Base-by-base conservation (phyloP, 2,329 filamentous ascomycete genomes). In the Ceratocystis cacaofunesta region DNA sequence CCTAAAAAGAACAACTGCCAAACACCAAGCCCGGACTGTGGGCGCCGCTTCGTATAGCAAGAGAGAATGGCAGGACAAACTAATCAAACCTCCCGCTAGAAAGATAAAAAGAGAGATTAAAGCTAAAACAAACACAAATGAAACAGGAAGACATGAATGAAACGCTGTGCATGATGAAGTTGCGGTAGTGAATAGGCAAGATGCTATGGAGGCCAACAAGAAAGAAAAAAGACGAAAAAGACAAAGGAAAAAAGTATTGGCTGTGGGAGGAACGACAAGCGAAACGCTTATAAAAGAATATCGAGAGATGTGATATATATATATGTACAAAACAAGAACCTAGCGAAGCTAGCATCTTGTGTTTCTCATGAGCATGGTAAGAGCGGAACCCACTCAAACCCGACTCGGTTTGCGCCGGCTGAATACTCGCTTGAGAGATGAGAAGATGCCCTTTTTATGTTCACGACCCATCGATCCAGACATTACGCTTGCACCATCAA, bases 401-500 rank as follows among this genome's bases (percentile, higher is more conserved):
- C 55, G 55, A 7, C 17, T 58, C 6, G 58, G 25, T 41, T 65
- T 67, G 17, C 61, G 61, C 44, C 65, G 61, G 8, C 68, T 68
- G 50, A 69, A 66, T 1, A 60, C 67, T 60, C 62, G 66, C 52
- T 67, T 69, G 1, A 69, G 50, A 19, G 63, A 68, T 5, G 63
- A 66, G 46, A 68, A 69, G 3, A 69, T 44, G 2, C 64, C 68
- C 48, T 64, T 66, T 44, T 69, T 69, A 17, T 62, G 15, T 10
- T 46, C 44, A 17, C 43, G 61, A 8, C 46, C 61, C 12, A 50
- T 28, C 22, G 48, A 52, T 17, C 43, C 61, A 5, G 61, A 30
- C n/a, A 43, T 62, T 4, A 17, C 15, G n/a, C 32, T 19, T 10
- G 28, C 22, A 15, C 17, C 41, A 48, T 63, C 19, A n/a, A 61